These are phyloP conservation scores for Limtongia smithiae DNA, from an alignment of 805 yeast genomes.

Conservation along the genomic window DNA sequence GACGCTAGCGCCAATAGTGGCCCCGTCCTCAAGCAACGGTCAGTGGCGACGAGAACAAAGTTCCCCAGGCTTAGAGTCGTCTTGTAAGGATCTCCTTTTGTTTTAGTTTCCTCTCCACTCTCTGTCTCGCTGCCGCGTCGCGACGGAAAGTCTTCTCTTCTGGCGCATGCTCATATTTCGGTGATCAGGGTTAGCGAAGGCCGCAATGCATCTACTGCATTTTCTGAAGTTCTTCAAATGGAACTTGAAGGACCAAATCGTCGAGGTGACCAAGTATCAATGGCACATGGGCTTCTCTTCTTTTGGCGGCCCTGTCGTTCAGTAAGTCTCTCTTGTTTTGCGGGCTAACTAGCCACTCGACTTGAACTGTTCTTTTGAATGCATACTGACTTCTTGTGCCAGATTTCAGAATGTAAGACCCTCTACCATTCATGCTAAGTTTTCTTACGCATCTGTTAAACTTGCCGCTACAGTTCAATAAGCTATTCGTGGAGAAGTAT, in stretches of 20 bases:
- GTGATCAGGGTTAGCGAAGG: too few species aligned
- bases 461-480: slow-evolving; percentile 11
- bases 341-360: neutral
- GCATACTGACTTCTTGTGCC: neutral
- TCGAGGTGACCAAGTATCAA: slow-evolving; percentile 22
- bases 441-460: neutral
- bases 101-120: too few species aligned
- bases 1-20: too few species aligned
- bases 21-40: too few species aligned
- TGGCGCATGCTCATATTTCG: too few species aligned
- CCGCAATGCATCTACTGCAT: too few species aligned
- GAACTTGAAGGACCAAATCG: slow-evolving; percentile 7
- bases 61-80: too few species aligned
- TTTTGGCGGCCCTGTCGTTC: slow-evolving; percentile 24
- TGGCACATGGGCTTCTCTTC: slow-evolving; percentile 27
- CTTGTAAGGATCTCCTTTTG: too few species aligned
- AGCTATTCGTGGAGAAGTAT: slow-evolving; percentile 20
- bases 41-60: too few species aligned
- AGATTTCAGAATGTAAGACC: slow-evolving; percentile 6
- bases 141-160: too few species aligned
- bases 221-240: too few species aligned
- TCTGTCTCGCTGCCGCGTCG: too few species aligned
- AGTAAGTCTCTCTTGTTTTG: slow-evolving; percentile 6
- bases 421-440: neutral
- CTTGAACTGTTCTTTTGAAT: neutral